Base-by-base conservation (phyloP, 2,329 filamentous ascomycete genomes). In the Chalaropsis thielavioides region DNA sequence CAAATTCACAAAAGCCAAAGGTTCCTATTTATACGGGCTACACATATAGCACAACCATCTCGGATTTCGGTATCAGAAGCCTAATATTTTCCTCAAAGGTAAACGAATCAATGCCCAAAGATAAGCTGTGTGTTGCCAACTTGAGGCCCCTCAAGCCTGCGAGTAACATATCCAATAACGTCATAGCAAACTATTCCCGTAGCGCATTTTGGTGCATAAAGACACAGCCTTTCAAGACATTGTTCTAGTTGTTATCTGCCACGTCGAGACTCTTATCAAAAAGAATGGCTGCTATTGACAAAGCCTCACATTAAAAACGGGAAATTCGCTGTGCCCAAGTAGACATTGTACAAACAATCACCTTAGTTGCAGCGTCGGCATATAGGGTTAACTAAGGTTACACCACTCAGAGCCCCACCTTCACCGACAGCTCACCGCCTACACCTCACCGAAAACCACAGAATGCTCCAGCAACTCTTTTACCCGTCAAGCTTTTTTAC, bases 381-480 rank as follows among this genome's bases (percentile, higher is more conserved):
- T 38, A 51, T 51, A 58, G 51, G 51, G 51, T 58, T 58, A 58
- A 31, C 10, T n/a, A 58, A 35, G 51, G 51, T 38, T 58, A 58
- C 51, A 58, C 51, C 13, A 5, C 46, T 5, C 19, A 27, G 17
- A 46, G 38, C 51, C 62, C 62, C 49, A 15, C 49, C 22, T 64
- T 64, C 40, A 64, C 62, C 62, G 35, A 24, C 15, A 27, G 17
- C 46, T 49, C 61, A 54, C 43, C 56, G 56, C 63, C 51, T 43
- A 27, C 5, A 27, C 17, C 54, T 61, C 44, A 65, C 63, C 56
- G 58, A 54, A 10, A 51, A 4, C 17, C 22, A 31, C 49, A 66
- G 64, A 66, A 66, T 59, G 64, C 60, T 65, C 64, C 60, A 62
- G 64, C 31, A 66, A 49, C 64, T 22, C 58, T 24, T 62, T 46